These are phyloP conservation scores for Neospermospora avenae DNA, from an alignment of 2,329 filamentous ascomycete genomes.

Conservation along the genomic window DNA sequence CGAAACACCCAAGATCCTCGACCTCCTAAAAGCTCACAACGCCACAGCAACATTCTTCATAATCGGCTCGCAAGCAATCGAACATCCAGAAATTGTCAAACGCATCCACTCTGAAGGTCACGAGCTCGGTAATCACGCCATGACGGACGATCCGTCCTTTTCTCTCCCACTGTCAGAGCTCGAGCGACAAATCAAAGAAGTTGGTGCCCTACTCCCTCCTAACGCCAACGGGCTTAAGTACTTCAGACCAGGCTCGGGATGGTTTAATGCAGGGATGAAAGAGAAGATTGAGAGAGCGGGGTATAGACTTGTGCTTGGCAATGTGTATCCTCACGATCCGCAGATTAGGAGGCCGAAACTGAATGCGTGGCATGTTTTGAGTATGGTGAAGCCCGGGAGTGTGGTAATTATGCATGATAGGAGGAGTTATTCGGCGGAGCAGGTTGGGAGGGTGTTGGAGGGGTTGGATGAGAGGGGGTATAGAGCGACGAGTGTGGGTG, in stretches of 20 bases:
- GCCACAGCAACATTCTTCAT: conserved; percentile 85
- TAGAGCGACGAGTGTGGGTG: conserved; percentile 66
- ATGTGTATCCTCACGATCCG: conserved; percentile 88
- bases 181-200: conserved; percentile 57
- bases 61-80: conserved; percentile 72
- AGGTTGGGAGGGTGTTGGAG: conserved; percentile 70
- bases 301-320: conserved; percentile 74
- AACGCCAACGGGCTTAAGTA: conserved; percentile 57
- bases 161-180: conserved; percentile 58
- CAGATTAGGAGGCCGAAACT: conserved; percentile 67
- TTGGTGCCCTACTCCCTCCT: conserved; percentile 49
- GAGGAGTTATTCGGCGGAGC: conserved; percentile 76
- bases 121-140: conserved; percentile 83
- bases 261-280: conserved; percentile 73
- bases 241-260: conserved; percentile 81
- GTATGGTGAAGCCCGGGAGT: conserved; percentile 71
- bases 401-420: conserved; percentile 87
- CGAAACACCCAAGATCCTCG: conserved; percentile 67
- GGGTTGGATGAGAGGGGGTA: conserved; percentile 69
- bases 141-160: conserved; percentile 77
- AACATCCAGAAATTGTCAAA: conserved; percentile 51
- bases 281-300: conserved; percentile 55
- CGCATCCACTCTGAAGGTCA: conserved; percentile 59
- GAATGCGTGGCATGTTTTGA: conserved; percentile 77
- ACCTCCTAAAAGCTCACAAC: conserved; percentile 60